Percentiles rank a stretch among this genome's conserved stretches.
These are phyloP conservation scores for Melampsora larici-populina DNA, from an alignment of 1,284 basidiomycete species.

Conservation along the genomic window DNA sequence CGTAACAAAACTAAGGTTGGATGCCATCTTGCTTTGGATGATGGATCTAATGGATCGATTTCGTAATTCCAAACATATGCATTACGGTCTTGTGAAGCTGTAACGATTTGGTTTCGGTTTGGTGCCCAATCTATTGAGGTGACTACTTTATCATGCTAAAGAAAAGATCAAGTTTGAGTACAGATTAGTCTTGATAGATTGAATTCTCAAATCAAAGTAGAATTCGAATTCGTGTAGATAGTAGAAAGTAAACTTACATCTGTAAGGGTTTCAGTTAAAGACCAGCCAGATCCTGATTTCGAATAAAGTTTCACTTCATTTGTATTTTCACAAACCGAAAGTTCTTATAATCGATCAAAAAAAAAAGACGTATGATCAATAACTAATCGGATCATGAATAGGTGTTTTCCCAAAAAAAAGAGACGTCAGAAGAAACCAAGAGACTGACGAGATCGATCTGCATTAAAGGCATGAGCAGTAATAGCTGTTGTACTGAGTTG, in stretches of 20 bases:
- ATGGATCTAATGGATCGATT: slow-evolving; percentile 66
- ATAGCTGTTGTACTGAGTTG: slow-evolving; percentile 77
- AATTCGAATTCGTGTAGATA: no score
- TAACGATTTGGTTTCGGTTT: slow-evolving; percentile 92
- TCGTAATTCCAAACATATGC: slow-evolving; percentile 90
- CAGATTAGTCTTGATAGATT: no score
- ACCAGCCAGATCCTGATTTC: slow-evolving; percentile 59
- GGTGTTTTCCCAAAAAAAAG: not conserved
- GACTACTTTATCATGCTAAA: slow-evolving; percentile 95
- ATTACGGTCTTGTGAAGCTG: slow-evolving; percentile 95
- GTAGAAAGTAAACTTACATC: slow-evolving; percentile 67
- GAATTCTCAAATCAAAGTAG: no score
- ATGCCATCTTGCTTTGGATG: slow-evolving; percentile 73
- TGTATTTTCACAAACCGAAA: slow-evolving; percentile 53
- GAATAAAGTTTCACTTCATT: slow-evolving; percentile 52
- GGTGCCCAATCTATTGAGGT: slow-evolving; percentile 99
- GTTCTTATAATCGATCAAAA: slow-evolving; percentile 44
- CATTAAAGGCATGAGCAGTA: slow-evolving; percentile 87
- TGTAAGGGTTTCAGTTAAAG: slow-evolving; percentile 71
- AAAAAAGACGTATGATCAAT: not conserved
- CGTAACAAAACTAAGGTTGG: slow-evolving; percentile 93
- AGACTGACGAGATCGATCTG: slow-evolving; percentile 71
- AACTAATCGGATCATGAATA: not conserved
- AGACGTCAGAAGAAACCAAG: not conserved
- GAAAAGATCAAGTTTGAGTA: no score